Evolutionary conservation across 129 eudicot genomes (phyloP).

Genomic region (Centella asiatica): DNA sequence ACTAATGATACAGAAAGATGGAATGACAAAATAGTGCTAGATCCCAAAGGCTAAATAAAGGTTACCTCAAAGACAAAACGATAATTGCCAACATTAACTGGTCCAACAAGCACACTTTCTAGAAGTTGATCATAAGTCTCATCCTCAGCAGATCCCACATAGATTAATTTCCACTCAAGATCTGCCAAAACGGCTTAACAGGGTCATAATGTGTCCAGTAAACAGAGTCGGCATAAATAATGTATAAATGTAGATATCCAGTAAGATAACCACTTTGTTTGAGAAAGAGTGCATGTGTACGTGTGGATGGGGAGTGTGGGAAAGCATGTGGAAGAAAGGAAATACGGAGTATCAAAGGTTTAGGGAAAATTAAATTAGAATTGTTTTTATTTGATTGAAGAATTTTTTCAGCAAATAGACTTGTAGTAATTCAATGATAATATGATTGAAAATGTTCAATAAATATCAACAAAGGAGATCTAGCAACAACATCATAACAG

Average conservation of each 20-base stretch:
- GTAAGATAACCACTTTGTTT: neutral
- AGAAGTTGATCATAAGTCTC: conserved; percentile 73
- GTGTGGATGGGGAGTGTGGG: too few species aligned
- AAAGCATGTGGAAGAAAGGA: too few species aligned
- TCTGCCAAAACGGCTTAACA: conserved; percentile 27
- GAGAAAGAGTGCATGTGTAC: too few species aligned
- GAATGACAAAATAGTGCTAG: neutral
- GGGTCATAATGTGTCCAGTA: neutral
- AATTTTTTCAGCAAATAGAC: too few species aligned
- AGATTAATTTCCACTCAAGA: conserved; percentile 74
- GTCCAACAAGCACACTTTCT: conserved; percentile 87
- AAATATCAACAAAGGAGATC: too few species aligned
- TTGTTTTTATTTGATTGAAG: too few species aligned
- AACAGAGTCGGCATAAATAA: neutral
- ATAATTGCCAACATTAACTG: conserved; percentile 66
- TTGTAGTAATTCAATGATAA: too few species aligned
- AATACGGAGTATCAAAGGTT: too few species aligned
- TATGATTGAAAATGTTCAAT: too few species aligned
- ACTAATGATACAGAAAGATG: neutral
- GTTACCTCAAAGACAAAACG: conserved; percentile 59
- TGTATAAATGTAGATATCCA: too few species aligned
- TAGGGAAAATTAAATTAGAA: too few species aligned
- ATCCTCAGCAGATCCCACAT: conserved; percentile 93
- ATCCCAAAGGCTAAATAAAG: neutral
- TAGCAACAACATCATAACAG: too few species aligned